Conservation (phyloP, 2,329 filamentous ascomycete genomes). For the Arthrobotrys conoides region DNA sequence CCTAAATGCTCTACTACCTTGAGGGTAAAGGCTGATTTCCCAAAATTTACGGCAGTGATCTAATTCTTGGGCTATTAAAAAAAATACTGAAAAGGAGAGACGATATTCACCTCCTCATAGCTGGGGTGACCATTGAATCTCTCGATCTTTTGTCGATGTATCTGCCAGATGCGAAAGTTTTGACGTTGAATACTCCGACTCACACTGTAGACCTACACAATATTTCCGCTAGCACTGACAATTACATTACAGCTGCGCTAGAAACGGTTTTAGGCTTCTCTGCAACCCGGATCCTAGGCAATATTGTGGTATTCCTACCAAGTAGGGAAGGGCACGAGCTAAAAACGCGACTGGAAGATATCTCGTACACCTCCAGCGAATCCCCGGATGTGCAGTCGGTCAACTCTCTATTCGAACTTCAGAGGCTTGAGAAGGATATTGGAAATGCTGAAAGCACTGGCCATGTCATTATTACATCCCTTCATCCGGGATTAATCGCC, state of each 20-base stretch:
- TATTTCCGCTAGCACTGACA: conserved; percentile 66
- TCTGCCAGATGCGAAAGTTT: conserved; percentile 62
- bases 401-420: conserved; percentile 6
- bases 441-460: background rate
- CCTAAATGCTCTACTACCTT: background rate
- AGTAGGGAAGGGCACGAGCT: conserved; percentile 20
- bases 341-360: conserved; percentile 17
- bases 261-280: background rate
- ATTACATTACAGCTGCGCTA: conserved; percentile 30
- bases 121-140: conserved; percentile 75
- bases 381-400: background rate
- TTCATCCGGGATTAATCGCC: conserved; percentile 34
- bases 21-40: background rate
- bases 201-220: conserved; percentile 91
- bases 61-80: conserved; percentile 89
- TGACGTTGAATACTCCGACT: conserved; percentile 88
- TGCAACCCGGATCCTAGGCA: background rate
- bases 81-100: conserved; percentile 86
- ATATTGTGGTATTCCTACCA: conserved; percentile 39
- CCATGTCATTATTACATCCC: conserved; percentile 38
- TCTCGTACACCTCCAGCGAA: background rate
- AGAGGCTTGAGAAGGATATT: conserved; percentile 8
- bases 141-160: conserved; percentile 21
- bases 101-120: conserved; percentile 89
- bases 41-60: conserved; percentile 76